Evolutionary conservation across 306 rosid species (phyloP).

Genomic region (Adenanthera pavonina): DNA sequence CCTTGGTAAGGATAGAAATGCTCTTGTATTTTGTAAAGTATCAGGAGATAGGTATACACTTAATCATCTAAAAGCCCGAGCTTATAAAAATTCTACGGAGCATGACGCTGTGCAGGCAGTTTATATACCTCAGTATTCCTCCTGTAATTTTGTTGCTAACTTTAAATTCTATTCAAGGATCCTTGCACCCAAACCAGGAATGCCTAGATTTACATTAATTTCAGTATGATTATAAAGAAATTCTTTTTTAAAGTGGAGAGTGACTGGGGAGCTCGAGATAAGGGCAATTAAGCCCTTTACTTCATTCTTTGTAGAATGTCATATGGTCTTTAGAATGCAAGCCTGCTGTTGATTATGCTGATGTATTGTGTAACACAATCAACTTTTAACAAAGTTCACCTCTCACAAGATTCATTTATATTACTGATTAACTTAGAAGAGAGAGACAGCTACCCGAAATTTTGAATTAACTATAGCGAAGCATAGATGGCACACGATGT

Average conservation of each 20-base stretch:
- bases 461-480: no score
- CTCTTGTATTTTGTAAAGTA: not conserved
- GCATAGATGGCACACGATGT: no score
- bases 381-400: not conserved
- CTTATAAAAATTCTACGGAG: not conserved
- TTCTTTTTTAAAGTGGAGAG: no score
- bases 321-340: not conserved
- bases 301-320: not conserved
- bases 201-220: not conserved
- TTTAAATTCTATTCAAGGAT: constrained; percentile 13
- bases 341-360: not conserved
- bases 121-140: not conserved
- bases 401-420: not conserved
- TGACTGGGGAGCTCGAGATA: no score
- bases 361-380: not conserved
- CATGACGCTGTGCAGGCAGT: constrained; percentile 4
- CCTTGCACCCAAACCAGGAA: not conserved
- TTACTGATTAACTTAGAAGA: not conserved
- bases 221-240: not conserved
- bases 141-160: not conserved
- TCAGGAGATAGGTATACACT: not conserved
- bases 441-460: no score
- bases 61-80: not conserved
- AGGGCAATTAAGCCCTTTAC: no score
- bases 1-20: not conserved